A percentile compares a stretch with the other conserved stretches of the same genome.
Conservation (phyloP, 2,329 filamentous ascomycete genomes). For the Exophiala phaeomuriformis region DNA sequence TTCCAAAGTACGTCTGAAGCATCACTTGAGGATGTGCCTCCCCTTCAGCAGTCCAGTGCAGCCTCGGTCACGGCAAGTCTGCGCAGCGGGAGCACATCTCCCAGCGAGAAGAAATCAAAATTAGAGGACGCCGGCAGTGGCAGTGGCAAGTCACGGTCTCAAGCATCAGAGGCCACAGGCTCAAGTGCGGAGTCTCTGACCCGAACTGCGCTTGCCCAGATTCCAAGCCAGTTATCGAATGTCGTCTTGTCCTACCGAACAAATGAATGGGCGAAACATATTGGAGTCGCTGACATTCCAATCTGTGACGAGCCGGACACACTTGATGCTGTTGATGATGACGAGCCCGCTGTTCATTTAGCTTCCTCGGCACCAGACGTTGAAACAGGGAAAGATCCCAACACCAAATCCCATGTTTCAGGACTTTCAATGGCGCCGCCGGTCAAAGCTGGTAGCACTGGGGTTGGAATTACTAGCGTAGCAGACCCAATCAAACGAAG, state of each 20-base stretch:
- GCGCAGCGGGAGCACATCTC: not conserved
- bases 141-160: constrained; percentile 5
- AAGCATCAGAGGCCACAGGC: constrained; percentile 7
- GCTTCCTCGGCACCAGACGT: not conserved
- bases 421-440: constrained; percentile 3
- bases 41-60: not conserved
- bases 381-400: not conserved
- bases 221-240: constrained; percentile 66
- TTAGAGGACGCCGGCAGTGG: not conserved
- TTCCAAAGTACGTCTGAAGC: not conserved
- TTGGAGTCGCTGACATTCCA: constrained; percentile 68
- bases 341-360: constrained; percentile 19
- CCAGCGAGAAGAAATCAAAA: not conserved
- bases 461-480: constrained; percentile 19
- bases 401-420: constrained; percentile 4
- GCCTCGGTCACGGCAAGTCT: not conserved
- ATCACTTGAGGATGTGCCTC: not conserved
- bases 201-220: constrained; percentile 42
- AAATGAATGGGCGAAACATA: constrained; percentile 93
- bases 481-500: constrained; percentile 3
- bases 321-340: constrained; percentile 32
- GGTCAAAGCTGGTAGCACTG: constrained; percentile 10
- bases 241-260: constrained; percentile 78
- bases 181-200: constrained; percentile 30
- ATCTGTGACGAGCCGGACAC: constrained; percentile 55